Evolutionary conservation across 768 basidiomycete genomes (phyloP), one percentile per base, ranked within the genome.

Genomic region (Stropharia rugosoannulata): DNA sequence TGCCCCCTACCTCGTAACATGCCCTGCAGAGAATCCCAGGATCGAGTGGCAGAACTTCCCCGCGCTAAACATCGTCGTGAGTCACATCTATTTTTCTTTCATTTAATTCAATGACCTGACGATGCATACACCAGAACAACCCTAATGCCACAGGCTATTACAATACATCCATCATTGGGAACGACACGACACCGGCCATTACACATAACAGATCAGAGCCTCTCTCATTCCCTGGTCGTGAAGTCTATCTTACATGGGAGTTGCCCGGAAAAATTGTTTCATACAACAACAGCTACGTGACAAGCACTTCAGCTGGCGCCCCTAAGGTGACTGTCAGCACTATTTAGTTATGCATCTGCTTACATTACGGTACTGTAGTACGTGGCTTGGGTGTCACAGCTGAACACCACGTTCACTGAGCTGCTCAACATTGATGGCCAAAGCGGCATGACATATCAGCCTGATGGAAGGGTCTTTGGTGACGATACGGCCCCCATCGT

Each of bases 1-100:
- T 6, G 72, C 80, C 12, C 81, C 78, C 0, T 82, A 80, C 64
- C 72, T 85, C 63, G 61, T 72, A 3, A 68, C 65, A 4, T 87
- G 85, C 66, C 84, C 83, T 0, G 69, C 70, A 1, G 73, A 75
- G 54, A 85, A 83, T 65, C 79, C 80, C 4, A 65, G 66, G 19
- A 75, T 86, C 59, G 70, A 69, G 49, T 80, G 70, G 76, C 79
- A 78, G 50, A 82, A 76, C 66, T 87, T 84, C 78, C 84, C 85
- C 1, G 69, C 71, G 1, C 67, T 87, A 25, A 75, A 71, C 58
- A 75, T 85, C 57, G 68, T 66, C 3, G 78, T 79, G 61, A 45
- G 74, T 60, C 60, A 61, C n/a, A 13, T 54, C 47, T 35, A 40
- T 38, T 2, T 19, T 27, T 42, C n/a, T 55, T 32, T n/a, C n/a